Base-by-base conservation (phyloP, 179 eudicot genomes). In the Patellifolia procumbens region DNA sequence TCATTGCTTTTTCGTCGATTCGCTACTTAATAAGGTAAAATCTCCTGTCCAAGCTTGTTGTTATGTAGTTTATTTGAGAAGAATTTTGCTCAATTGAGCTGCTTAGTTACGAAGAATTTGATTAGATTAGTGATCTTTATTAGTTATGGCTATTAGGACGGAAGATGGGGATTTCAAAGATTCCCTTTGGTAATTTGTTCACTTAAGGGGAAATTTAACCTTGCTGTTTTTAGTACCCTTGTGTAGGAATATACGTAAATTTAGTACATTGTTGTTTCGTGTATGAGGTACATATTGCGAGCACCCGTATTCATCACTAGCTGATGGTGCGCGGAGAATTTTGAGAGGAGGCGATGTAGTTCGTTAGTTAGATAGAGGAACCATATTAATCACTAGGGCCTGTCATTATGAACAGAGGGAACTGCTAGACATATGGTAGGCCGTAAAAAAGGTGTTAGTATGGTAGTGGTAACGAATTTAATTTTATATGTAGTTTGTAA, bases 11-110 rank as follows among this genome's bases (percentile, higher is more conserved):
- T 76, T 84, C 0, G 91, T 95, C 31, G 72, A 79, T 60, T 89
- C 92, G 2, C 88, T 94, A 5, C 83, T 94, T 45, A 74, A 81
- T 53, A 89, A 91, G 98, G 98, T 94, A 77, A 1, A 4, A 4
- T 42, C 19, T 26, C 6, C 0, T 9, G 16, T 3, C 26, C 6
- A 24, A n/a, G 60, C 17, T 34, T 26, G n/a, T 10, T 0, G 12
- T 63, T 5, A 6, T 48, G 39, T 19, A 51, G 28, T 60, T 15
- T 19, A 42, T 65, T 34, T 51, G 22, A 65, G 35, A 29, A 49
- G 9, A 13, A 12, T 42, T 39, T 67, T 37, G 22, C 37, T 61
- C 31, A 11, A 55, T 55, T 13, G 2, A 63, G 22, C 17, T 34
- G n/a, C 7, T 63, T 17, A 34, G 22, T 7, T 29, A n/a, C 3